Percentiles rank a stretch among this genome's conserved stretches.
These are phyloP conservation scores for Cystoderma amianthinum DNA, from an alignment of 768 basidiomycete genomes.

Conservation along the genomic window DNA sequence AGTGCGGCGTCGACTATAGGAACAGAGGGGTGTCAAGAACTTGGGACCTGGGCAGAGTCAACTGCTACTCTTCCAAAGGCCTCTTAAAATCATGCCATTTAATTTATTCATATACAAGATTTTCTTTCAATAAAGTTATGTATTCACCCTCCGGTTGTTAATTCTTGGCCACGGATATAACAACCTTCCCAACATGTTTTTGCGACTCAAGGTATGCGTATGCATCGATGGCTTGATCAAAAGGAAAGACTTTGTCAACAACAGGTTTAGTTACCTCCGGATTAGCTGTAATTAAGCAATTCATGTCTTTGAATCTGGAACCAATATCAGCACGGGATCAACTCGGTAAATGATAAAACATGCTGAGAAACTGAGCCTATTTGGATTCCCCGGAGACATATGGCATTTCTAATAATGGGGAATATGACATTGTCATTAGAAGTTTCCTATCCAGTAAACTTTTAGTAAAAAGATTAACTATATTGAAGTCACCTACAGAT, in stretches of 20 bases:
- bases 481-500: constrained; percentile 16
- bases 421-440: constrained; percentile 4
- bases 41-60: too few species aligned
- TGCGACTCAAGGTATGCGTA: constrained; percentile 44
- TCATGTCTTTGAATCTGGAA: constrained; percentile 44
- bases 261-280: constrained; percentile 36
- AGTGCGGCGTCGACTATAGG: too few species aligned
- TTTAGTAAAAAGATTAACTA: too few species aligned
- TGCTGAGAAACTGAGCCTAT: constrained; percentile 45
- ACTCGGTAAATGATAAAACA: constrained; percentile 7
- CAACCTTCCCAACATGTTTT: constrained; percentile 54
- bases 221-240: constrained; percentile 42
- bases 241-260: constrained; percentile 50
- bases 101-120: too few species aligned
- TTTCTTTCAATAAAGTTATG: too few species aligned
- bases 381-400: constrained; percentile 37
- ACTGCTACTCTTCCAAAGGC: too few species aligned
- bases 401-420: constrained; percentile 23
- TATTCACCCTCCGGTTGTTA: too few species aligned
- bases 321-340: background rate
- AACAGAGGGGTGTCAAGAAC: too few species aligned
- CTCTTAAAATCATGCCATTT: too few species aligned
- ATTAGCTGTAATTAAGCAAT: constrained; percentile 32
- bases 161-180: constrained; percentile 30
- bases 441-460: background rate